A percentile compares a stretch with the other conserved stretches of the same genome.
phyloP scores from a whole-genome alignment of 495 filamentous ascomycete genomes.

The Ascobolus immersus region DNA sequence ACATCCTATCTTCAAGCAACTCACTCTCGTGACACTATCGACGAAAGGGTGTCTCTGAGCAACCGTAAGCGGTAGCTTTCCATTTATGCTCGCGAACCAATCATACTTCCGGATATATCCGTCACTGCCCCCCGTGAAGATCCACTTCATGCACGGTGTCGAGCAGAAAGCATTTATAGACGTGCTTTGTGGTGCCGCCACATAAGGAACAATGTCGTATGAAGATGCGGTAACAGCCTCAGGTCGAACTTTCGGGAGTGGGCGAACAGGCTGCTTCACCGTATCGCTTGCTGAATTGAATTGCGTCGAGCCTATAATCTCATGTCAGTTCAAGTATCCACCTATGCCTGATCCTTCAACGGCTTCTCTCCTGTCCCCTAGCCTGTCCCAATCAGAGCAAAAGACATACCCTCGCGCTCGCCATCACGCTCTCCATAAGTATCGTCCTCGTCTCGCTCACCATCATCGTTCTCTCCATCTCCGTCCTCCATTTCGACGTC shows the following conservation, averaged over 20 bases:
- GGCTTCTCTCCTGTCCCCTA: conserved; percentile 14
- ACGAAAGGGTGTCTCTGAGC: conserved; percentile 94
- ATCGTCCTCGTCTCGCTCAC: conserved; percentile 33
- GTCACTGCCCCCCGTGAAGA: conserved; percentile 80
- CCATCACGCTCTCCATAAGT: conserved; percentile 34
- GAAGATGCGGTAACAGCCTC: conserved; percentile 58
- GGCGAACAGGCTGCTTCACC: conserved; percentile 18
- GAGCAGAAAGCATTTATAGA: conserved; percentile 82
- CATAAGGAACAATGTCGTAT: conserved; percentile 93
- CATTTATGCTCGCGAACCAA: conserved; percentile 83
- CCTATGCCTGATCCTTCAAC: conserved; percentile 4
- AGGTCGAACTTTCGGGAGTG: conserved; percentile 42
- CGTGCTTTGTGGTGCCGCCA: conserved; percentile 82
- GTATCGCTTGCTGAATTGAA: conserved; percentile 26
- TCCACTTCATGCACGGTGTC: conserved; percentile 86
- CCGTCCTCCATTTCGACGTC: conserved; percentile 36
- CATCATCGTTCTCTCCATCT: conserved; percentile 36
- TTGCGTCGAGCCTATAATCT: conserved; percentile 14
- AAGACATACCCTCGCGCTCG: conserved; percentile 32
- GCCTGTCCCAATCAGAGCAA: conserved; percentile 30
- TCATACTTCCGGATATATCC: conserved; percentile 91
- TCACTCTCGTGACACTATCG: conserved; percentile 55
- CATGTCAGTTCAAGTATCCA: conserved; percentile 11
- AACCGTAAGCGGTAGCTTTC: conserved; percentile 77
- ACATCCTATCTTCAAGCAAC: not conserved